Conservation (phyloP, 805 yeast genomes). For the Ogataea siamensis region DNA sequence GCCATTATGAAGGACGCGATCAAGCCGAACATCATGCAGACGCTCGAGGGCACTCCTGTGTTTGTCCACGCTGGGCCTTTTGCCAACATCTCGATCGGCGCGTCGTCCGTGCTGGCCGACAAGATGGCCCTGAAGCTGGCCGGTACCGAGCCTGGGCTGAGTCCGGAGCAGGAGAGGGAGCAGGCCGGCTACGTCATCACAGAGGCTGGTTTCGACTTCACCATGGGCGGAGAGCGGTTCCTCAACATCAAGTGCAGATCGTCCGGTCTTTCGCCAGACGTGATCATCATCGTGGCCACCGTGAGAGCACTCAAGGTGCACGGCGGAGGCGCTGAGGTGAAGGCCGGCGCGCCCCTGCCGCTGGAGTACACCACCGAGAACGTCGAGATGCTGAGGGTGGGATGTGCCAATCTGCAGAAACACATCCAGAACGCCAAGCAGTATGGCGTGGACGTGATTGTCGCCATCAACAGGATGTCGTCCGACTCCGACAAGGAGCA, state of each 20-base stretch:
- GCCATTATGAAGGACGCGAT: conserved; percentile 94
- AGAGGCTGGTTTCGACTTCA: conserved; percentile 98
- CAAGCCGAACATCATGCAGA: conserved; percentile 96
- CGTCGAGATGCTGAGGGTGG: conserved; percentile 70
- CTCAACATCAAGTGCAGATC: conserved; percentile 93
- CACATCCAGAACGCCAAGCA: conserved; percentile 83
- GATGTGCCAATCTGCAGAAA: conserved; percentile 85
- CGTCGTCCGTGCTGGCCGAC: conserved; percentile 92
- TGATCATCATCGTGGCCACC: conserved; percentile 92
- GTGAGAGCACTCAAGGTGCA: conserved; percentile 95
- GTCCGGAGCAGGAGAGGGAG: conserved; percentile 31
- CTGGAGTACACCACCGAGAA: conserved; percentile 78
- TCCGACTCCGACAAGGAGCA: conserved; percentile 82
- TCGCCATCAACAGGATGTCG: conserved; percentile 86
- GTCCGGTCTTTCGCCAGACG: conserved; percentile 83
- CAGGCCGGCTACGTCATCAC: conserved; percentile 86
- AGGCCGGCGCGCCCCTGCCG: conserved; percentile 88
- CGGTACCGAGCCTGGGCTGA: conserved; percentile 52
- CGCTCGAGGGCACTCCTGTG: conserved; percentile 96
- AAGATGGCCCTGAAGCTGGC: conserved; percentile 88
- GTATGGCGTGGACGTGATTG: conserved; percentile 90
- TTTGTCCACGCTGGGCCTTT: conserved; percentile 98
- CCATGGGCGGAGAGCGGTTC: conserved; percentile 99
- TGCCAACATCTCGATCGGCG: conserved; percentile 96
- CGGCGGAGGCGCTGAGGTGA: conserved; percentile 97